phyloP scores from a whole-genome alignment of 345 rosid genomes.

The Cardamine occulta region DNA sequence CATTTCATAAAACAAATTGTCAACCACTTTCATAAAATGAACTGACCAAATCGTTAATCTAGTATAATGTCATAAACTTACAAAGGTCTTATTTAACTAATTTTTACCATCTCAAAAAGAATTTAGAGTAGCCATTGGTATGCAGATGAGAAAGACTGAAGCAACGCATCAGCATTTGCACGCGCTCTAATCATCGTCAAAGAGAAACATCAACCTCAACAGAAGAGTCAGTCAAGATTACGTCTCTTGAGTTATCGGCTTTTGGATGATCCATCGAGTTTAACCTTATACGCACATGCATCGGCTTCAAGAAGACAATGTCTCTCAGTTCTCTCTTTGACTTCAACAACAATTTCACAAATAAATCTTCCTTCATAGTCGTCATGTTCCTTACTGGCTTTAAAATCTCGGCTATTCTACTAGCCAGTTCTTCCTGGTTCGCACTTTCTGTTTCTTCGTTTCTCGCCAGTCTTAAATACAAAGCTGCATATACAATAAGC shows the following conservation, averaged over 20 bases:
- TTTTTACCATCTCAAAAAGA: neutral
- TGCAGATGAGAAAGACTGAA: neutral
- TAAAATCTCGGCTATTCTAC: constrained; percentile 53
- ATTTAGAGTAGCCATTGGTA: neutral
- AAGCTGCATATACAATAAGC: constrained; percentile 66
- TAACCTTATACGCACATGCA: constrained; percentile 69
- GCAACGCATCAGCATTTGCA: constrained; percentile 5
- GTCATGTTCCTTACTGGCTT: constrained; percentile 48
- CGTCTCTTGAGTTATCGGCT: constrained; percentile 63
- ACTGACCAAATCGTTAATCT: neutral
- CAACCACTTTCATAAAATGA: neutral
- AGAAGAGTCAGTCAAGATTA: constrained; percentile 62
- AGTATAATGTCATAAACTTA: neutral
- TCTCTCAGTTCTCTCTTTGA: constrained; percentile 56
- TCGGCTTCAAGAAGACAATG: constrained; percentile 63
- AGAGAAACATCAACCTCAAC: constrained; percentile 52
- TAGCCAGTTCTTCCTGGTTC: constrained; percentile 56
- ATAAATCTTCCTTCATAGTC: constrained; percentile 48
- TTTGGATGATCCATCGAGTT: constrained; percentile 66
- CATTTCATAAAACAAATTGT: constrained; percentile 10
- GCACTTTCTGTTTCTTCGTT: constrained; percentile 45
- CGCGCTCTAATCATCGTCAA: neutral
- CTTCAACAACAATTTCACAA: constrained; percentile 58
- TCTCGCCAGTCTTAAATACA: constrained; percentile 66
- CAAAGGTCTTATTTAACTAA: neutral